These are phyloP conservation scores for Dentipellis fragilis DNA, from an alignment of 768 basidiomycete species.

Conservation along the genomic window DNA sequence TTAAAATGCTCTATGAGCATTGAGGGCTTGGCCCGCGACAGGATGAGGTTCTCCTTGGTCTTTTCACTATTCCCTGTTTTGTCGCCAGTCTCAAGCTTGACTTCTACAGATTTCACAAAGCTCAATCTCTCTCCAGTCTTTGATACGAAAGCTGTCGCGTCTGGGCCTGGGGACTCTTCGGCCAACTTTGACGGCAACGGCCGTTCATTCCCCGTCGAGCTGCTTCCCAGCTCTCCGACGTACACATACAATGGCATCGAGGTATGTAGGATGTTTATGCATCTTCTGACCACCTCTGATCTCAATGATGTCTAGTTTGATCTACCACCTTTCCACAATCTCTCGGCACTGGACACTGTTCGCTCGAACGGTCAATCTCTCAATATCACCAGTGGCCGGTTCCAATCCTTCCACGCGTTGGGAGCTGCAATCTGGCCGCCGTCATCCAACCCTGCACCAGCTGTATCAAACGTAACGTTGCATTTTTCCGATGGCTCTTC, in stretches of 20 bases:
- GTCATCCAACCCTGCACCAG: neutral
- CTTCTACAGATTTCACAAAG: neutral
- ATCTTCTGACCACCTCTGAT: neutral
- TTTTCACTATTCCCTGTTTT: too few species aligned
- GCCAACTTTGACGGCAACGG: neutral
- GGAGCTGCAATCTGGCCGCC: neutral
- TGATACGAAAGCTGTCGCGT: neutral
- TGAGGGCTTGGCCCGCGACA: too few species aligned
- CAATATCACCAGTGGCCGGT: neutral
- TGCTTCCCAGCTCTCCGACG: neutral
- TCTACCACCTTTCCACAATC: neutral
- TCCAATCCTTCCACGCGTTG: neutral
- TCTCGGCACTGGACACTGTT: neutral
- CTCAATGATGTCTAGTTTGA: neutral
- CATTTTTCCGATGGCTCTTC: neutral
- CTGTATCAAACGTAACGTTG: neutral
- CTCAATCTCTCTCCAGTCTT: neutral
- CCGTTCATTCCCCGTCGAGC: neutral
- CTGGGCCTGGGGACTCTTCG: neutral
- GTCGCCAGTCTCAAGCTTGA: too few species aligned
- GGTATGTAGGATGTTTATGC: neutral
- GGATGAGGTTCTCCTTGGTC: too few species aligned
- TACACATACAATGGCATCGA: neutral
- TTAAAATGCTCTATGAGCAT: too few species aligned
- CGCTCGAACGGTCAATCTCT: neutral